phyloP scores from a whole-genome alignment of 2,329 filamentous ascomycete genomes.

The Rutstroemia sp. region DNA sequence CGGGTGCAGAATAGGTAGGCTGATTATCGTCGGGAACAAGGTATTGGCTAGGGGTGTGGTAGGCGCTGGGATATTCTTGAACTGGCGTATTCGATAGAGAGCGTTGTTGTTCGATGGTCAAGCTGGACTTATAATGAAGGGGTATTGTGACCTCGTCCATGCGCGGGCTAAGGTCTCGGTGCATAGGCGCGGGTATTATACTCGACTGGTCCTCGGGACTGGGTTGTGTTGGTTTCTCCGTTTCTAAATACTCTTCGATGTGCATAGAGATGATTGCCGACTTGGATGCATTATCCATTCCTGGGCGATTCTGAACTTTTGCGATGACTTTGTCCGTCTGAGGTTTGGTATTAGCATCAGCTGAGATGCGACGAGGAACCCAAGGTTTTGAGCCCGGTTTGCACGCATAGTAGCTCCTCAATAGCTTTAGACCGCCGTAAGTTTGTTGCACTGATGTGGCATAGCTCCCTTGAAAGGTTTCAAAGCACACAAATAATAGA shows the following conservation, averaged over 20 bases:
- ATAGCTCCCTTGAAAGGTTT: conserved; percentile 38
- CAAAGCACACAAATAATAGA: conserved; percentile 27
- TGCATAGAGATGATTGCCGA: conserved; percentile 16
- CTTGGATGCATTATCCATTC: conserved; percentile 16
- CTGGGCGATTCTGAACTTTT: conserved; percentile 13
- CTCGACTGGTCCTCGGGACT: background rate
- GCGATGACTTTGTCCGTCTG: conserved; percentile 9
- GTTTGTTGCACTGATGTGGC: conserved; percentile 53
- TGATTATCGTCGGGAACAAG: background rate
- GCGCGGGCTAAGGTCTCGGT: background rate
- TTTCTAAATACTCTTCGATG: conserved; percentile 21
- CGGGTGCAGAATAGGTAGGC: background rate
- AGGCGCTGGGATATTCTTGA: background rate
- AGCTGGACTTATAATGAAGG: conserved; percentile 8
- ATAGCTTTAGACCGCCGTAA: conserved; percentile 47
- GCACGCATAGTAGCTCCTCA: conserved; percentile 36
- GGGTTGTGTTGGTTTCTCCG: conserved; percentile 5
- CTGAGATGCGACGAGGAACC: conserved; percentile 12
- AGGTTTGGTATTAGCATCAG: background rate
- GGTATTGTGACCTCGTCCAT: background rate
- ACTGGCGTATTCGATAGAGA: background rate
- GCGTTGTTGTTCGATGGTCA: conserved; percentile 10
- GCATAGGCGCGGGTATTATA: background rate
- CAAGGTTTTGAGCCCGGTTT: conserved; percentile 17
- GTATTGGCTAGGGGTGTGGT: conserved; percentile 2